These are phyloP conservation scores for Russula griseocarnosa DNA, from an alignment of 768 basidiomycete genomes.

Conservation along the genomic window DNA sequence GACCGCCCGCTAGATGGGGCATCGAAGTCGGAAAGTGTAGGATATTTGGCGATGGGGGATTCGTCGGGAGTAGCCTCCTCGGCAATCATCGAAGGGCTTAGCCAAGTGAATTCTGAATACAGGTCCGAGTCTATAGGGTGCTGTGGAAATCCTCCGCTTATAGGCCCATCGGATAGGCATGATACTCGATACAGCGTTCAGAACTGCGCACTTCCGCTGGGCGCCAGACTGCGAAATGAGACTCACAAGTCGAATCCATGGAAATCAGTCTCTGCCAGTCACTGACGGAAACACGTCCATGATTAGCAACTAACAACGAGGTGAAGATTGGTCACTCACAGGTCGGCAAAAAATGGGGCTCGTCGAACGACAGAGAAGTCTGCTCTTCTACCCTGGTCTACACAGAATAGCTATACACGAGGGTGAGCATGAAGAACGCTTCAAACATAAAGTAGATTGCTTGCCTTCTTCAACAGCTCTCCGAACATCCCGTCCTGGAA, in stretches of 20 bases:
- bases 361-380: slow-evolving; percentile 12
- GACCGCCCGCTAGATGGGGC: background rate
- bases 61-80: background rate
- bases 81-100: slow-evolving; percentile 9
- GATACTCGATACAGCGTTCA: slow-evolving; percentile 7
- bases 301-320: background rate
- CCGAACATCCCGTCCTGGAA: slow-evolving; percentile 12
- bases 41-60: background rate
- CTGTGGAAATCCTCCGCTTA: background rate
- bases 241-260: slow-evolving; percentile 1
- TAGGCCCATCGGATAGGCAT: background rate
- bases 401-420: slow-evolving; percentile 6
- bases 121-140: background rate
- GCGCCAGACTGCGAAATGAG: background rate
- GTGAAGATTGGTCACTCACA: background rate
- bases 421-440: background rate
- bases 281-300: background rate
- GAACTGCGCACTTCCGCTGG: background rate
- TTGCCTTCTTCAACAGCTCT: slow-evolving; percentile 15
- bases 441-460: background rate
- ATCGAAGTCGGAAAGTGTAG: background rate
- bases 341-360: slow-evolving; percentile 17
- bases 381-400: slow-evolving; percentile 13
- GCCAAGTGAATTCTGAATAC: slow-evolving; percentile 17
- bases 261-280: slow-evolving; percentile 13